Conservation (phyloP, 2,329 filamentous ascomycete genomes). For the Ophiostoma angusticollis region DNA sequence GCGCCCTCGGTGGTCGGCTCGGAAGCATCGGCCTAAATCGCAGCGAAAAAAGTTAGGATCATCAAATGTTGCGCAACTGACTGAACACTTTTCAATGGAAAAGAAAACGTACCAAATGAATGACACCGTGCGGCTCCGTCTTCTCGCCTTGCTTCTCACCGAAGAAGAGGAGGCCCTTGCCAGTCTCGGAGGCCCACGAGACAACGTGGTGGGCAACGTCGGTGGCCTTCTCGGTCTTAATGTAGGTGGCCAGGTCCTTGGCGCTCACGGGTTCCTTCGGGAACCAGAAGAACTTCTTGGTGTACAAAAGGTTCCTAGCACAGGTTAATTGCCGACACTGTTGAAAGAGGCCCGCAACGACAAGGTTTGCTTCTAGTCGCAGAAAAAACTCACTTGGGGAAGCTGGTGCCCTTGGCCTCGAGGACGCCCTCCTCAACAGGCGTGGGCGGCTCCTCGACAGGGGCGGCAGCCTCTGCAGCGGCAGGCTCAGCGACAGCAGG, state of each 20-base stretch:
- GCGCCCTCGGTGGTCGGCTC: constrained; percentile 65
- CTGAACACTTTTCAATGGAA: no score
- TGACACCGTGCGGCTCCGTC: constrained; percentile 63
- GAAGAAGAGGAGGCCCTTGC: constrained; percentile 89
- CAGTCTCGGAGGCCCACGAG: constrained; percentile 85
- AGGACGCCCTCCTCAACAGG: constrained; percentile 67
- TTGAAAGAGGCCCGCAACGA: no score
- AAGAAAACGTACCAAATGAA: constrained; percentile 63
- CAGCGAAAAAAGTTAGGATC: neutral
- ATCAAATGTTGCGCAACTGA: neutral
- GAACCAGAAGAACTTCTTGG: constrained; percentile 91
- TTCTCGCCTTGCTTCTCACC: constrained; percentile 76
- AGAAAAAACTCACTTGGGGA: constrained; percentile 61
- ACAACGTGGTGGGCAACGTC: constrained; percentile 62
- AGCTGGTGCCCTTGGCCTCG: constrained; percentile 77
- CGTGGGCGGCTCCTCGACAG: constrained; percentile 29
- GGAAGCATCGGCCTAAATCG: constrained; percentile 41
- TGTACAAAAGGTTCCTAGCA: constrained; percentile 78
- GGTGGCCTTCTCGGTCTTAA: constrained; percentile 78
- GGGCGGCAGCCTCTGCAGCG: constrained; percentile 26
- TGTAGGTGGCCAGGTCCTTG: constrained; percentile 62
- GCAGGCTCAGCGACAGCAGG: constrained; percentile 28
- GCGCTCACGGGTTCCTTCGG: constrained; percentile 58
- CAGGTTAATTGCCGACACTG: no score
- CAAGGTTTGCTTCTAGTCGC: no score